Evolutionary conservation across 129 eudicot genomes (phyloP), one percentile per base, ranked within the genome.

Genomic region (Apium graveolens): DNA sequence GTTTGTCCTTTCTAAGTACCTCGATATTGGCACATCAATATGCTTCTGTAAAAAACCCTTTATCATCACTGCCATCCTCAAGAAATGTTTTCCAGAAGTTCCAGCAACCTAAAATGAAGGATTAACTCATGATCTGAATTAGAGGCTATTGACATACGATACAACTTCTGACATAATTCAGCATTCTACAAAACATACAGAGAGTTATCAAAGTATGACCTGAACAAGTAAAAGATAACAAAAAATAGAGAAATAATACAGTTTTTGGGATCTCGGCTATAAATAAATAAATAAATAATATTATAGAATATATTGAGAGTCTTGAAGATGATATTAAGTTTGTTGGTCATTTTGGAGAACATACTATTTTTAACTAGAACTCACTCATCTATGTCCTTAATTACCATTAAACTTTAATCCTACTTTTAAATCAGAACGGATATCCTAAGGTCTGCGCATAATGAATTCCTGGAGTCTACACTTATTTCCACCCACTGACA

Each of bases 51-150:
- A 97, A 91, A 51, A 97, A 91, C 80, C 98, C 98, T 88, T 95
- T 97, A 86, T 95, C 98, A 77, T 95, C 98, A 86, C 98, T 95
- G 51, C 98, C 98, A 76, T 97, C 98, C 85, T 95, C 98, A 81
- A 95, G 96, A 83, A 91, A 93, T 51, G 98, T 87, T 95, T 95
- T 24, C 98, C 98, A 79, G 98, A 91, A 49, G 98, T 95, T 65
- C 98, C 98, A 84, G 98, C 98, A 81, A 95, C 97, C 98, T 93
- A 73, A 17, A 80, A 11, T 29, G 82, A 78, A 78, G 20, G 32
- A 24, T 43, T 8, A 41, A 27, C 73, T 41, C 74, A 45, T 37
- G 45, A 35, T 34, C 20, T 34, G 26, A 10, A 75, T 21, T 46
- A 21, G 14, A 60, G 68, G 32, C 68, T 60, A 60, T 60, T 60